These are phyloP conservation scores for Colletotrichum chrysophilum DNA, from an alignment of 2,329 filamentous ascomycete species.

Conservation along the genomic window DNA sequence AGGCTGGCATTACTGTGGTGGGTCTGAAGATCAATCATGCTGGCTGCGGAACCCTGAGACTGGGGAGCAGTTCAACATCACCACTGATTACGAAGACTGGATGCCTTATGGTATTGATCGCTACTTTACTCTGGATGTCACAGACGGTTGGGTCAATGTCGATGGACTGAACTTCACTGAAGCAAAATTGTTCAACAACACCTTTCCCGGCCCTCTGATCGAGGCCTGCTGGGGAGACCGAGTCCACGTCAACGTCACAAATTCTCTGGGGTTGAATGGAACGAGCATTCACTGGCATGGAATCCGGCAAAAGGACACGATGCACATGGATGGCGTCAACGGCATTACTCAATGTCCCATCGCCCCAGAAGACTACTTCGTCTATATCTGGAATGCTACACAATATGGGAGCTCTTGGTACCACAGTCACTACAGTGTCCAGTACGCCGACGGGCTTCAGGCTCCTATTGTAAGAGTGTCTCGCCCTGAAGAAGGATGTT, in stretches of 20 bases:
- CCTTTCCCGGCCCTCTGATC: conserved; percentile 32
- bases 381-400: conserved; percentile 34
- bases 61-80: conserved; percentile 28
- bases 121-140: conserved; percentile 25
- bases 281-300: conserved; percentile 60
- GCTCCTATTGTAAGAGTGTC: conserved; percentile 53
- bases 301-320: conserved; percentile 44
- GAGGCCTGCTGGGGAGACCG: conserved; percentile 34
- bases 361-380: conserved; percentile 44
- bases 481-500: background rate
- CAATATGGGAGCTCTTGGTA: conserved; percentile 45
- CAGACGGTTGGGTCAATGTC: conserved; percentile 21
- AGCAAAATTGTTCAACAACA: conserved; percentile 29
- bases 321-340: conserved; percentile 31
- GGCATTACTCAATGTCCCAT: conserved; percentile 57
- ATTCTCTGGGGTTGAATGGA: conserved; percentile 55
- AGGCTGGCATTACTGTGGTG: conserved; percentile 28
- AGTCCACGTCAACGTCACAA: conserved; percentile 63
- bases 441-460: conserved; percentile 56
- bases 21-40: conserved; percentile 27
- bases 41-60: conserved; percentile 28
- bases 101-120: conserved; percentile 25
- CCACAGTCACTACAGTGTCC: conserved; percentile 44
- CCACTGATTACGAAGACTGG: conserved; percentile 30
- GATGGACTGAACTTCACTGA: conserved; percentile 26